A percentile compares a stretch with the other conserved stretches of the same genome.
Evolutionary conservation across 2,329 filamentous ascomycete genomes (phyloP).

Genomic region (Aspergillus glaucus): DNA sequence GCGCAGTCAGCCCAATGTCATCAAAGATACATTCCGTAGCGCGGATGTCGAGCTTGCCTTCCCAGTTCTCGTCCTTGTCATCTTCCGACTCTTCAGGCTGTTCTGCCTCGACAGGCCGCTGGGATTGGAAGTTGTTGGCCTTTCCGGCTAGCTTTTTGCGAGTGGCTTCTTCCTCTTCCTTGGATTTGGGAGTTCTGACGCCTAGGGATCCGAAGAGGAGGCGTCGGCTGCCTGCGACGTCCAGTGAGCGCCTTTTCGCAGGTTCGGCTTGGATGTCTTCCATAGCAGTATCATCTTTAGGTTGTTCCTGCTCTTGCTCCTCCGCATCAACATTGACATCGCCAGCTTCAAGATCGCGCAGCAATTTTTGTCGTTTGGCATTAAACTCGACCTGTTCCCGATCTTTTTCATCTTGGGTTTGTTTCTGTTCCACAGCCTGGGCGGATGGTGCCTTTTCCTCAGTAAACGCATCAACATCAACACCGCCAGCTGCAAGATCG

Average conservation of each 20-base stretch:
- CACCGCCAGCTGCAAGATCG: conserved; percentile 47
- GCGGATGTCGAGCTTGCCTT: conserved; percentile 63
- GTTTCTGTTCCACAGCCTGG: conserved; percentile 7
- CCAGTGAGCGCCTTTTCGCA: conserved; percentile 40
- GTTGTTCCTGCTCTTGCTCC: conserved; percentile 4
- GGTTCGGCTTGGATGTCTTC: conserved; percentile 9
- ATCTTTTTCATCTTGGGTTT: conserved; percentile 6
- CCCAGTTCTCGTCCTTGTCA: conserved; percentile 62
- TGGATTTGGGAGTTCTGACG: conserved; percentile 60
- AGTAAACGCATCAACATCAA: conserved; percentile 39
- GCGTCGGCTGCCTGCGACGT: conserved; percentile 59
- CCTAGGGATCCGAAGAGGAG: conserved; percentile 69
- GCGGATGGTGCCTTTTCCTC: conserved; percentile 25
- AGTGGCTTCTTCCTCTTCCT: conserved; percentile 60
- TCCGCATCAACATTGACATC: conserved; percentile 44
- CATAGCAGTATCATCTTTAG: conserved; percentile 4
- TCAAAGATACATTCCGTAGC: conserved; percentile 82
- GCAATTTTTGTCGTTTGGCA: conserved; percentile 45
- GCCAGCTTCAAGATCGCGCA: conserved; percentile 47
- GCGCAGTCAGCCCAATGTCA: conserved; percentile 61
- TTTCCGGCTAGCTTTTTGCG: conserved; percentile 55
- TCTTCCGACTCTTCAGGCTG: conserved; percentile 23
- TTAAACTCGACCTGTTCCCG: conserved; percentile 43
- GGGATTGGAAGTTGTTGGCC: conserved; percentile 31
- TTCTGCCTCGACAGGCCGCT: conserved; percentile 15